Conservation (phyloP, 2,329 filamentous ascomycete species). For the Alternaria metachromatica region DNA sequence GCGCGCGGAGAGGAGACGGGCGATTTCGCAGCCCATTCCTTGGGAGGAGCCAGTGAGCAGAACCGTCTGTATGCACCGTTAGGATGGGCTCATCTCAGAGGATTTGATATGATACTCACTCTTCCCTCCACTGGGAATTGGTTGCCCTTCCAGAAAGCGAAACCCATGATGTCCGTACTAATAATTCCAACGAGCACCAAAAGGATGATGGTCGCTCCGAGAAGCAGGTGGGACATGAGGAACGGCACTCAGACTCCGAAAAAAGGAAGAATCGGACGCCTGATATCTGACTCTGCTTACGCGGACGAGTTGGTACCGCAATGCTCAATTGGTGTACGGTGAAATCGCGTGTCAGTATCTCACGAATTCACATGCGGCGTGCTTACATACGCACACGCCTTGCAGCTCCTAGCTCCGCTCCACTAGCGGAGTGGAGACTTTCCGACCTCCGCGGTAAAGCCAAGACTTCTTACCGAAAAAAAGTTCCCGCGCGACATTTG, state of each 20-base stretch:
- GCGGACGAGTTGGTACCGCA: neutral
- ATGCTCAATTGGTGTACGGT: neutral
- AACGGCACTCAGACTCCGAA: neutral
- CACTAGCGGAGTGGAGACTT: neutral
- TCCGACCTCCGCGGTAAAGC: conserved; percentile 28
- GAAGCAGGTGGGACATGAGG: conserved; percentile 47
- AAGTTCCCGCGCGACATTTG: conserved; percentile 28
- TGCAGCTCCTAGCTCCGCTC: neutral
- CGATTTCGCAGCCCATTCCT: conserved; percentile 83
- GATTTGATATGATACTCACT: conserved; percentile 56
- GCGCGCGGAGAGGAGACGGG: conserved; percentile 75
- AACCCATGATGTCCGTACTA: conserved; percentile 66
- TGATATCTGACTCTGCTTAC: conserved; percentile 1
- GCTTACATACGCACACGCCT: neutral
- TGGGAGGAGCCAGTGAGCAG: conserved; percentile 91
- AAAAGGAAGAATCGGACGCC: neutral
- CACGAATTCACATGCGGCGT: neutral
- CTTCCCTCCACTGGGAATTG: conserved; percentile 85
- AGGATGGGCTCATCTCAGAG: neutral
- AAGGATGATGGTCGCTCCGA: conserved; percentile 45
- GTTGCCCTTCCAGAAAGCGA: conserved; percentile 69
- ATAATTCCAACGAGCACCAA: conserved; percentile 46
- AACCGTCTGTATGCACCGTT: conserved; percentile 67
- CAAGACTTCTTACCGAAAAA: conserved; percentile 35
- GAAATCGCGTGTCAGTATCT: neutral